Evolutionary conservation across 1,284 basidiomycete species (phyloP), one percentile per base, ranked within the genome.

Genomic region (Cutaneotrichosporon sp.): DNA sequence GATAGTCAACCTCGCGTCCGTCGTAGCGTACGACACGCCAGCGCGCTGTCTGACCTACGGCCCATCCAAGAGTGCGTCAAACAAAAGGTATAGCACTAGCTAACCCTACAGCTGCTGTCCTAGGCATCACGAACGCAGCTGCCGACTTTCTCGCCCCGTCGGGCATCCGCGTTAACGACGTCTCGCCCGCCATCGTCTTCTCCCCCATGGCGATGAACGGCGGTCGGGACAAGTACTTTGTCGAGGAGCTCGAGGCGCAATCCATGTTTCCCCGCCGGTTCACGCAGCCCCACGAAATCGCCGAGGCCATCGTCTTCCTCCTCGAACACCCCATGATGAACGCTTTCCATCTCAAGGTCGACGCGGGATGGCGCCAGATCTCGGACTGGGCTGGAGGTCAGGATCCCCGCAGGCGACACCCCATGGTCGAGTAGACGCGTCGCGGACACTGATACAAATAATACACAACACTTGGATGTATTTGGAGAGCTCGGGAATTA

Each of bases 321-420:
- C 62, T 65, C 38, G 59, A 63, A 48, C 55, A 61, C 46, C 35
- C 30, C 12, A 58, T 65, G 51, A 51, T 63, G 48, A 64, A 62
- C 55, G 63, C 56, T 4, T 54, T 49, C 38, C 59, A 65, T 22
- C 49, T 51, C 49, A 51, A 51, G 42, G 35, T 50, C 22, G 42
- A 51, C 42, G 35, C 42, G 14, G 49, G 49, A 14, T 51, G 42
- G 42, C 40, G 42, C 15, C 22, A 43, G 49, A 44, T 26, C 18
- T 37, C 42, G 5, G 42, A 45, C 49, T 45, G 49, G 49, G 26
- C 26, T 7, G 36, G 38, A 2, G 39, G 33, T 7, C 33, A 34
- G 8, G 42, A 45, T 23, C 37, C 36, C 4, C 49, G 49, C 4
- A 10, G 8, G 35, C 42, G 49, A 0, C 42, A 38, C 23, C 49